These are phyloP conservation scores for Moniliophthora roreri DNA, from an alignment of 1,284 basidiomycete species.

Conservation along the genomic window DNA sequence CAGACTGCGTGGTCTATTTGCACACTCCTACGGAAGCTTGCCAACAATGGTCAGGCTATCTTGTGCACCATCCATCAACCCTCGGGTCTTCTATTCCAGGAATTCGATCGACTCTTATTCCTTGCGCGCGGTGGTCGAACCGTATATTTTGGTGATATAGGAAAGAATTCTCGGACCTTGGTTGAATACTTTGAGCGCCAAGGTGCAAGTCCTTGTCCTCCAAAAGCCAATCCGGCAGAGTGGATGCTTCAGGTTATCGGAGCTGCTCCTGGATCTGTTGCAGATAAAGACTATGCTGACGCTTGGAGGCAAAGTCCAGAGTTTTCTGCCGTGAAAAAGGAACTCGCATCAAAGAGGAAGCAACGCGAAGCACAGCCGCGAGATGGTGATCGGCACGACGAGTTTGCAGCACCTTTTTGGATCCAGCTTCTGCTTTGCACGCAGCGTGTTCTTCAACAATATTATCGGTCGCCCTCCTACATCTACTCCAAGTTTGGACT, in stretches of 20 bases:
- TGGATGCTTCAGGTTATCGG: slow-evolving; percentile 25
- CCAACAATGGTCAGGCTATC: slow-evolving; percentile 62
- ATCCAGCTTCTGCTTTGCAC: slow-evolving; percentile 38
- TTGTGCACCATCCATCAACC: slow-evolving; percentile 65
- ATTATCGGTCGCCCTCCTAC: slow-evolving; percentile 56
- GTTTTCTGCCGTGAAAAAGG: slow-evolving; percentile 20
- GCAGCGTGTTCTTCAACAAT: slow-evolving; percentile 26
- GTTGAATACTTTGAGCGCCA: slow-evolving; percentile 52
- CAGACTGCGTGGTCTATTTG: slow-evolving; percentile 59
- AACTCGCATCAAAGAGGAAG: slow-evolving; percentile 26
- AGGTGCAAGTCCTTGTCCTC: slow-evolving; percentile 30
- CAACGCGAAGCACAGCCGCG: too few species aligned
- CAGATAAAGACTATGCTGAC: slow-evolving; percentile 29
- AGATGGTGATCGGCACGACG: slow-evolving; percentile 23
- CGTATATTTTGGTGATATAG: slow-evolving; percentile 56
- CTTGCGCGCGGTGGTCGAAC: slow-evolving; percentile 48
- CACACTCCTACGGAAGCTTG: slow-evolving; percentile 40
- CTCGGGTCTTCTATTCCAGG: slow-evolving; percentile 47
- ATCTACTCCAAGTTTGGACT: slow-evolving; percentile 61
- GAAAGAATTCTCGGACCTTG: slow-evolving; percentile 39
- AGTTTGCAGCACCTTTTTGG: slow-evolving; percentile 39
- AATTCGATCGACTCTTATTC: slow-evolving; percentile 51
- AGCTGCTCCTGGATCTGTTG: slow-evolving; percentile 22
- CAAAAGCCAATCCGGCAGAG: slow-evolving; percentile 20
- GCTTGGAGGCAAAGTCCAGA: slow-evolving; percentile 32